Conservation (phyloP, 345 rosid species). For the Garcia nutans region DNA sequence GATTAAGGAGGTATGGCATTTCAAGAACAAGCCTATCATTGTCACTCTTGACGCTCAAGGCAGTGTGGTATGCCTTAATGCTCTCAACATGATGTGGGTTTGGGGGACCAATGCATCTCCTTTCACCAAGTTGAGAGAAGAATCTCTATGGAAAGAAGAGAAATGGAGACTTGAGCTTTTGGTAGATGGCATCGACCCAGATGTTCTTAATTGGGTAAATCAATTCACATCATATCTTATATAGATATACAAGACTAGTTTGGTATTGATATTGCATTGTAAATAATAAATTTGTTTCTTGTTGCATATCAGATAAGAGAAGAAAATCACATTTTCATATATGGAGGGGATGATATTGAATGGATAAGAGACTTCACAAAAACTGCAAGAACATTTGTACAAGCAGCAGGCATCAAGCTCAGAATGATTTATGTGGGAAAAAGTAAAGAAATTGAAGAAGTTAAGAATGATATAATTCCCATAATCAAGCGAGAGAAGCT, state of each 20-base stretch:
- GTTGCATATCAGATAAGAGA: slow-evolving; percentile 48
- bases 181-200: slow-evolving; percentile 69
- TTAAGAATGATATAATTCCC: slow-evolving; percentile 31
- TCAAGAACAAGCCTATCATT: slow-evolving; percentile 82
- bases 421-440: slow-evolving; percentile 82
- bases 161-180: slow-evolving; percentile 72
- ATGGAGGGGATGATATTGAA: slow-evolving; percentile 78
- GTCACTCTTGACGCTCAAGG: slow-evolving; percentile 89
- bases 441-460: slow-evolving; percentile 57
- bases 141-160: slow-evolving; percentile 73
- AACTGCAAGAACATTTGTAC: slow-evolving; percentile 51
- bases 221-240: neutral
- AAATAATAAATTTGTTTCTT: too few species aligned
- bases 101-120: slow-evolving; percentile 94
- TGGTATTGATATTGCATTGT: too few species aligned
- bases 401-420: slow-evolving; percentile 44
- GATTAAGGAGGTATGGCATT: slow-evolving; percentile 74
- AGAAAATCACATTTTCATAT: slow-evolving; percentile 72
- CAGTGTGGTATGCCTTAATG: slow-evolving; percentile 66
- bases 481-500: slow-evolving; percentile 47
- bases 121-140: slow-evolving; percentile 71
- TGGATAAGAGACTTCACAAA: slow-evolving; percentile 72
- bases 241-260: too few species aligned
- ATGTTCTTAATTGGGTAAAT: slow-evolving; percentile 64
- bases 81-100: slow-evolving; percentile 97